Base-by-base conservation (phyloP, 495 filamentous ascomycete genomes). In the Xylaria sp. region DNA sequence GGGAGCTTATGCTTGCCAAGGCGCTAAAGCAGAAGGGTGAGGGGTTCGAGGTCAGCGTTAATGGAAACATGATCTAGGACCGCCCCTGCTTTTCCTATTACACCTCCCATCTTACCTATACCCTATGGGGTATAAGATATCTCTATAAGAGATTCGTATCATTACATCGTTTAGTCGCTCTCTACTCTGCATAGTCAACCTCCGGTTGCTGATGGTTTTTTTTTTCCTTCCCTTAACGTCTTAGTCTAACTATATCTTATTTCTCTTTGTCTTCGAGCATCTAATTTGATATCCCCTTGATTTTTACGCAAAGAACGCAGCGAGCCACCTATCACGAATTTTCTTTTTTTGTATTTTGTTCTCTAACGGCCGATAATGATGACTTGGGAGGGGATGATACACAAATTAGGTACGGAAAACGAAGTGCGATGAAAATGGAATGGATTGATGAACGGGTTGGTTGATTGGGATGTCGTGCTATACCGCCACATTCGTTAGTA, bases 1-100 rank as follows among this genome's bases (percentile, higher is more conserved):
- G 96, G 3, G 94, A 98, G 86, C 80, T 99, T 62, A 98, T 99
- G 96, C 89, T 99, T 29, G 95, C 95, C 5, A 97, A 95, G 79
- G 95, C 95, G 26, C 82, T 94, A 68, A 91, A 88, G 83, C 91
- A 93, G 76, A 93, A 93, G 82, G 90, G 90, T 19, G 89, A 92
- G 72, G 95, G 95, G 11, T 97, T 88, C 61, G 89, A 91, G 78
- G 84, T 97, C 69, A 90, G 89, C 68, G 85, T 97, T 59, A 97
- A 98, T 78, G 95, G 95, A 21, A 89, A 89, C 74, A 89, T 89
- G 81, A 88, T 97, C 74, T 94, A 86, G 26, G 19, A 33, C 67
- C n/a, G 6, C 50, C 40, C 35, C 26, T 37, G 19, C 24, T 58
- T 67, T 37, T 24, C 35, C 29, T 43, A 41, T n/a, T 1, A 9